Percentiles rank a stretch among this genome's conserved stretches.
These are phyloP conservation scores for Leccinum barrowsii DNA, from an alignment of 768 basidiomycete genomes.

Conservation along the genomic window DNA sequence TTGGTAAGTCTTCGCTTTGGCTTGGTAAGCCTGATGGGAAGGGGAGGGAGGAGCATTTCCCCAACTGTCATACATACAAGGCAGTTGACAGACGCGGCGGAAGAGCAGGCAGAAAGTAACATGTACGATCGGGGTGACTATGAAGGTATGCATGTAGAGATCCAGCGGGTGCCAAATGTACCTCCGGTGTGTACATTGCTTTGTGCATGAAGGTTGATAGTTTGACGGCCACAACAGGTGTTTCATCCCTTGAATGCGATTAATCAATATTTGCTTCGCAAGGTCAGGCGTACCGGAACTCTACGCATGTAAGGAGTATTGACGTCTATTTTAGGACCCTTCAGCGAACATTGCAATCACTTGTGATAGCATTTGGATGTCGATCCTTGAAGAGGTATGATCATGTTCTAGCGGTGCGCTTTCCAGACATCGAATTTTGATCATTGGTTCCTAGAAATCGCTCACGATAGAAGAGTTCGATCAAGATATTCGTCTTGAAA, in stretches of 20 bases:
- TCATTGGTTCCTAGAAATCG: background rate
- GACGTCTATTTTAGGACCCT: background rate
- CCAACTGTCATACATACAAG: no score
- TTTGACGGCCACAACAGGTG: background rate
- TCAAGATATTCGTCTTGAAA: background rate
- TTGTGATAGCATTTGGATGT: slow-evolving; percentile 7
- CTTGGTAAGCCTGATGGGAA: no score
- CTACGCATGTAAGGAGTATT: no score
- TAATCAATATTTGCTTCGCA: slow-evolving; percentile 3
- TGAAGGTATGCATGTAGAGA: background rate
- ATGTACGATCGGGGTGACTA: no score
- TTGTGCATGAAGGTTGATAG: background rate
- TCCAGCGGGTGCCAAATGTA: background rate
- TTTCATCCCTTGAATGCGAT: slow-evolving; percentile 6
- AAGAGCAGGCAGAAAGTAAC: no score
- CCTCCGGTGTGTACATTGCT: background rate
- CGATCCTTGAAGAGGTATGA: slow-evolving; percentile 5
- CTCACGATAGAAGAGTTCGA: background rate
- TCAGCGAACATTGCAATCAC: slow-evolving; percentile 7
- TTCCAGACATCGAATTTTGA: background rate
- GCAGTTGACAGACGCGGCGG: no score
- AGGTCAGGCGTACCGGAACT: background rate
- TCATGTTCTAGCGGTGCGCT: background rate
- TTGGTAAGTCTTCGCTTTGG: no score
- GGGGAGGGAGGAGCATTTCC: no score